Base-by-base conservation (phyloP, 257 asterid species). In the Lycium ferocissimum region DNA sequence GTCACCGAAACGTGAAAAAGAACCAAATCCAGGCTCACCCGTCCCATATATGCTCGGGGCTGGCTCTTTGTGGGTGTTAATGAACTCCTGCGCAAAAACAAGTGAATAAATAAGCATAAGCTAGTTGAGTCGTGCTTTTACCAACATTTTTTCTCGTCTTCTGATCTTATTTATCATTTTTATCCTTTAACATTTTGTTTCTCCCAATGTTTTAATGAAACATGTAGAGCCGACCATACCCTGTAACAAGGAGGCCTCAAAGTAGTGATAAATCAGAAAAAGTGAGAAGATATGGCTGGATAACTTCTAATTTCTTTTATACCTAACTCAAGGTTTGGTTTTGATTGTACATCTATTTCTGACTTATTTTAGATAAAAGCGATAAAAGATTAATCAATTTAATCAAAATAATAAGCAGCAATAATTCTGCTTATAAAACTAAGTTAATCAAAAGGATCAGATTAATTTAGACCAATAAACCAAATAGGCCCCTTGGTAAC, bases 71-170 rank as follows among this genome's bases (percentile, higher is more conserved):
- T 53, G 87, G 47, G 57, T 65, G 72, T 9, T 54, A 33, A 79
- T 22, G 67, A 85, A 85, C 53, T 79, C 87, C 81, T 85, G 79
- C 86, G 61, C 73, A 84, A 71, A 47, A 7, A 17, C 56, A 76
- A 83, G 62, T 51, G 49, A 70, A 65, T 26, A 83, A 66, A 12
- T 13, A 83, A 49, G 17, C 15, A 40, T 9, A 40, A 56, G 49
- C 67, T 51, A 49, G 67, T 18, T 66, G 26, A 61, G 22, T 61
- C 14, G 22, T 76, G 7, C 63, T 51, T 40, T 51, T 51, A 76
- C 11, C 43, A 49, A 72, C 20, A n/a, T n/a, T 62, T 62, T 62
- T 20, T 2, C 14, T 62, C 37, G 69, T 72, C 80, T 43, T 37
- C 13, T 38, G 15, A 40, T 14, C 54, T 38, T 7, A 38, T 40